Percentiles rank a stretch among this genome's conserved stretches.
Conservation (phyloP, 1,139 yeast species). For the Pichia sp. region DNA sequence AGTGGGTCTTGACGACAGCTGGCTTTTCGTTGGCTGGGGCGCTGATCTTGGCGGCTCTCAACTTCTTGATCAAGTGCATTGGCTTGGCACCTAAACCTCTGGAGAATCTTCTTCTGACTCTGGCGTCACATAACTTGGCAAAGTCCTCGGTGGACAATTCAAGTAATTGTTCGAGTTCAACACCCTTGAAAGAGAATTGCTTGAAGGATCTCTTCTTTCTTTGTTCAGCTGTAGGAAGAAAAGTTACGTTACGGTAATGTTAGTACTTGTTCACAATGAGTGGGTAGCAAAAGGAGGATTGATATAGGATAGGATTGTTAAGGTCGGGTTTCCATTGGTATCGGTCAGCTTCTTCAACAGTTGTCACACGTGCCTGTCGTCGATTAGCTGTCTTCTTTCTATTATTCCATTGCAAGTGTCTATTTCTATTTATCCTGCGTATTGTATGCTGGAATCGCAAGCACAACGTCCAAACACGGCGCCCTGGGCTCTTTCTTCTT, state of each 20-base stretch:
- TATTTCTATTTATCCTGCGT: too few species aligned
- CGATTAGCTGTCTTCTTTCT: too few species aligned
- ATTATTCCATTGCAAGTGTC: too few species aligned
- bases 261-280: slow-evolving; percentile 5
- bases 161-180: slow-evolving; percentile 91
- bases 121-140: slow-evolving; percentile 93
- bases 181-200: slow-evolving; percentile 99
- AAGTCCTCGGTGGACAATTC: slow-evolving; percentile 96
- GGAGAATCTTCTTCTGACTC: slow-evolving; percentile 99
- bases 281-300: too few species aligned
- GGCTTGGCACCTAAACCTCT: slow-evolving; percentile 96
- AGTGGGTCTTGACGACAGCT: slow-evolving; percentile 96
- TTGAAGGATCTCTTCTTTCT: slow-evolving; percentile 91
- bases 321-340: too few species aligned
- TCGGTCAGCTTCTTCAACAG: too few species aligned
- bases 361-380: too few species aligned
- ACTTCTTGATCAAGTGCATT: slow-evolving; percentile 95
- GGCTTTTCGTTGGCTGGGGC: slow-evolving; percentile 96
- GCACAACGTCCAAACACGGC: too few species aligned
- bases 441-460: too few species aligned
- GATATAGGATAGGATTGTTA: too few species aligned
- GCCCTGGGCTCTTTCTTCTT: too few species aligned
- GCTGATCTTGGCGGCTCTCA: slow-evolving; percentile 95
- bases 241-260: slow-evolving; percentile 1
- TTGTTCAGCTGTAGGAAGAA: slow-evolving; percentile 35